Conservation (phyloP, 768 basidiomycete species). For the Russula dissimulans region DNA sequence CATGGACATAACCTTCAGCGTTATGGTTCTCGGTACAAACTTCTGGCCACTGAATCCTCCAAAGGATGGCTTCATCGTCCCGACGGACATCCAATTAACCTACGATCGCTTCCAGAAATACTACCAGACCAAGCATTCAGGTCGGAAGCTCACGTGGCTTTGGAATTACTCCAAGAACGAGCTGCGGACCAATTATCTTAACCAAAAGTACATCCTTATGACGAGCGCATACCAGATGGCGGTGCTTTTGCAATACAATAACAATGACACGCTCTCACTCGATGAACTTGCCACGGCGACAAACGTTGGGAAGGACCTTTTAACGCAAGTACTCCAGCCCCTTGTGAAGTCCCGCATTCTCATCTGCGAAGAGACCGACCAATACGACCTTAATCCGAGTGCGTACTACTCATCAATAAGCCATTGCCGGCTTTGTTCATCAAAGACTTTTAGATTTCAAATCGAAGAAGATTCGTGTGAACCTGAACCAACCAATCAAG, state of each 20-base stretch:
- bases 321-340: slow-evolving; percentile 55
- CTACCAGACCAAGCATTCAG: slow-evolving; percentile 89
- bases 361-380: slow-evolving; percentile 78
- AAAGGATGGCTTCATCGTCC: slow-evolving; percentile 79
- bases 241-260: slow-evolving; percentile 90
- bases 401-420: slow-evolving; percentile 17
- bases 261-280: slow-evolving; percentile 74
- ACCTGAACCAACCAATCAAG: slow-evolving; percentile 87
- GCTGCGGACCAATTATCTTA: slow-evolving; percentile 83
- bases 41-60: slow-evolving; percentile 92
- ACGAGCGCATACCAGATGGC: slow-evolving; percentile 93
- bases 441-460: slow-evolving; percentile 54
- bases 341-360: slow-evolving; percentile 80
- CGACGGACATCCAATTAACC: slow-evolving; percentile 74
- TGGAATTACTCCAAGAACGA: slow-evolving; percentile 99
- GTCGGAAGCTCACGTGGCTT: slow-evolving; percentile 92
- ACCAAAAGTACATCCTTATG: slow-evolving; percentile 94
- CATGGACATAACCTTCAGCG: slow-evolving; percentile 81
- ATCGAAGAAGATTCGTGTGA: slow-evolving; percentile 89
- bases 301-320: slow-evolving; percentile 66
- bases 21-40: slow-evolving; percentile 92
- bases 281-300: slow-evolving; percentile 76
- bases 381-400: slow-evolving; percentile 89
- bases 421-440: background rate
- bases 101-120: slow-evolving; percentile 90